Base-by-base conservation (phyloP, 2,329 filamentous ascomycete genomes). In the Fusarium denticulatum region DNA sequence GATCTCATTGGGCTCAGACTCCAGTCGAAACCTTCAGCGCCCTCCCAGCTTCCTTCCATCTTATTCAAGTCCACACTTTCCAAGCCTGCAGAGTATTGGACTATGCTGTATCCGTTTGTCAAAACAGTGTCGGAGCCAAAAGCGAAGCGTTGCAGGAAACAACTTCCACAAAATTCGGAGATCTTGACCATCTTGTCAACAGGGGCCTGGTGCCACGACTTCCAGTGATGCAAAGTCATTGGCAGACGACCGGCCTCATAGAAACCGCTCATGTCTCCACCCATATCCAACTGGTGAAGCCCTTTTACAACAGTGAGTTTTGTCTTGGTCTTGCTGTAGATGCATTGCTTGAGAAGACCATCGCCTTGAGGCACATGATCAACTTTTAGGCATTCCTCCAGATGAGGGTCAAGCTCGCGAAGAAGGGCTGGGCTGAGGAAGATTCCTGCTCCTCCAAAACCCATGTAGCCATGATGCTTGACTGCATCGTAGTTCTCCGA, bases 181-280 rank as follows among this genome's bases (percentile, higher is more conserved):
- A 88, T 81, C 43, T 82, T 80, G 37, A 86, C 84, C 81, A 90
- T 86, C 64, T 85, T 82, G 52, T 84, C 83, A 46, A 90, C 80
- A 3, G 86, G 86, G 32, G 82, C 83, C 14, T 83, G 75, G 79
- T 89, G 89, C 88, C 89, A 91, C 18, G 85, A 88, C 78, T 90
- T 90, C 88, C 89, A 91, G 81, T 91, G 89, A 77, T 91, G 89
- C 12, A 91, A 81, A 56, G 86, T 89, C 18, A 91, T 80, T 0
- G 88, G 86, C n/a, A 83, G 80, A 30, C 85, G 80, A 3, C 88
- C 88, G 5, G 86, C 85, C 80, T 91, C 89, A 78, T 90, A 91
- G 76, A 91, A 90, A 1, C 89, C 90, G 5, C 86, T 86, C 28
- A 86, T 79, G 67, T 91, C 89, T 39, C 83, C 84, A 40, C 81